These are phyloP conservation scores for Alternaria sp. DNA, from an alignment of 2,329 filamentous ascomycete species.

Conservation along the genomic window DNA sequence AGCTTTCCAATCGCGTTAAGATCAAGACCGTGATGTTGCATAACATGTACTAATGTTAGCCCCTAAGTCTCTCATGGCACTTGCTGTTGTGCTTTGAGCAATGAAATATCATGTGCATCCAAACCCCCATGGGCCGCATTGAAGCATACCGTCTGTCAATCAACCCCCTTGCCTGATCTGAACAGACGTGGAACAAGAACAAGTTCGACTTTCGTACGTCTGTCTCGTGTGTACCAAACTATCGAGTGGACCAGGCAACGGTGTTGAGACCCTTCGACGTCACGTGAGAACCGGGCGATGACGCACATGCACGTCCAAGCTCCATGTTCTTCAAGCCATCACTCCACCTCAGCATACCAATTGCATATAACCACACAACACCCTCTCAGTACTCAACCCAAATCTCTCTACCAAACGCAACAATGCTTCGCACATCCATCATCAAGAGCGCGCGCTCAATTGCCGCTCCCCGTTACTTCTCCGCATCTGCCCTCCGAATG, in stretches of 20 bases:
- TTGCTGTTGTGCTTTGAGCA: neutral
- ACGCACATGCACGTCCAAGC: constrained; percentile 33
- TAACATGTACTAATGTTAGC: neutral
- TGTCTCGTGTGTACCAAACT: neutral
- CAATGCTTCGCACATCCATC: constrained; percentile 51
- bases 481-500: constrained; percentile 53
- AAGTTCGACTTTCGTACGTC: neutral
- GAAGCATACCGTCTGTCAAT: neutral
- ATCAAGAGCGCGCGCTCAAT: constrained; percentile 51
- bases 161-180: neutral
- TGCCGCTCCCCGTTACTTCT: constrained; percentile 53
- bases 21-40: neutral
- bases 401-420: constrained; percentile 20
- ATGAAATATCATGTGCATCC: neutral
- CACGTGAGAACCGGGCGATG: constrained; percentile 29
- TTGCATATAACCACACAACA: constrained; percentile 25
- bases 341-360: constrained; percentile 35
- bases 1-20: neutral
- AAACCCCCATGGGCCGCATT: neutral
- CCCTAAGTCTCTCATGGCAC: neutral
- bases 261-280: constrained; percentile 1
- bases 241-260: neutral
- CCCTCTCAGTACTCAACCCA: constrained; percentile 13
- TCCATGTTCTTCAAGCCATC: constrained; percentile 25
- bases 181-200: neutral